Percentiles rank a stretch among this genome's conserved stretches.
These are phyloP conservation scores for Zygosaccharomyces gambellarensis DNA, from an alignment of 805 yeast species.

Conservation along the genomic window DNA sequence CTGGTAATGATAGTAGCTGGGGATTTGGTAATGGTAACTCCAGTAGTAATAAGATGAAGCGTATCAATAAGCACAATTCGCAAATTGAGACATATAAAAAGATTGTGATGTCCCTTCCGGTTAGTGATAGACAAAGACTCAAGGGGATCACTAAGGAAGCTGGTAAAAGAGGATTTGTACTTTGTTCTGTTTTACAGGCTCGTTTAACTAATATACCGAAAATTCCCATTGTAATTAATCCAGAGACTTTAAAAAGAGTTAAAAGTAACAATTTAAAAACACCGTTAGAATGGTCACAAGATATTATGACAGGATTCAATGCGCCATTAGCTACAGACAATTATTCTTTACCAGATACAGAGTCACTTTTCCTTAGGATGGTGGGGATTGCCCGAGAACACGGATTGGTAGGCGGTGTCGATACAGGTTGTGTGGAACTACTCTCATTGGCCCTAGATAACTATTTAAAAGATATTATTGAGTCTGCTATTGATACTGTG, in stretches of 20 bases:
- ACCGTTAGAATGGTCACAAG: constrained; percentile 85
- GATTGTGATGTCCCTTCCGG: constrained; percentile 80
- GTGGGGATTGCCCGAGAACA: constrained; percentile 82
- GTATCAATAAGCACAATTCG: constrained; percentile 45
- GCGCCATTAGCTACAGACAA: constrained; percentile 74
- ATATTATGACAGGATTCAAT: constrained; percentile 78
- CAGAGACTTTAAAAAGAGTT: constrained; percentile 32
- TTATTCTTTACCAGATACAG: constrained; percentile 78
- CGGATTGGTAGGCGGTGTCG: constrained; percentile 80
- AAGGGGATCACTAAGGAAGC: constrained; percentile 78
- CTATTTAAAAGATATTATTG: constrained; percentile 69
- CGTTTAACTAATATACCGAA: constrained; percentile 62
- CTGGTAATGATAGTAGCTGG: constrained; percentile 51
- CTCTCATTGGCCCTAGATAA: constrained; percentile 75
- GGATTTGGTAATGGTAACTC: constrained; percentile 47
- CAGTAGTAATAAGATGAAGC: constrained; percentile 41
- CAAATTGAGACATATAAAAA: constrained; percentile 80
- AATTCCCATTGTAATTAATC: constrained; percentile 59
- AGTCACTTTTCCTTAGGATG: constrained; percentile 60
- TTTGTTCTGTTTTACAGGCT: constrained; percentile 61
- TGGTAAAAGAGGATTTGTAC: constrained; percentile 71
- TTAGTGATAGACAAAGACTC: constrained; percentile 77
- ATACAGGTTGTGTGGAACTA: constrained; percentile 71
- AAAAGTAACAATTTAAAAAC: constrained; percentile 32
- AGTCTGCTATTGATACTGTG: constrained; percentile 67